Conservation (phyloP, 1,139 yeast genomes). For the Saccharomycopsis hybrid region DNA sequence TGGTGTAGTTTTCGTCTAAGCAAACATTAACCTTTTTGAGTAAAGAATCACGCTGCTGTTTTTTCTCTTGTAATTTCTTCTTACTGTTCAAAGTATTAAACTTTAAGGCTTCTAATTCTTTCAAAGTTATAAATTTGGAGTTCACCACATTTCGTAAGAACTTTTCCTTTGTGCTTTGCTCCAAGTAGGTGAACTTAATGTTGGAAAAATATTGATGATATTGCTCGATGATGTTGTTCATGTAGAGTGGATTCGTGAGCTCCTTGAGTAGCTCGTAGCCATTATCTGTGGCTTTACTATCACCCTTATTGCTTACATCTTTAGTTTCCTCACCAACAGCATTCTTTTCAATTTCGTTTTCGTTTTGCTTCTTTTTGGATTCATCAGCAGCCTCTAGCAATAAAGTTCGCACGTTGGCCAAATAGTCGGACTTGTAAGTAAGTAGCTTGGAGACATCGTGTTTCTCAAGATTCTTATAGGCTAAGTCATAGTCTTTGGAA, state of each 20-base stretch:
- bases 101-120: conserved; percentile 15
- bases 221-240: conserved; percentile 14
- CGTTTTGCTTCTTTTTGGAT: background rate
- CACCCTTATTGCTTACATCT: background rate
- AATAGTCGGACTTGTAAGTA: conserved; percentile 17
- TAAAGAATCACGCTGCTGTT: conserved; percentile 12
- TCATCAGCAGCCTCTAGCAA: background rate
- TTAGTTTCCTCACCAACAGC: background rate
- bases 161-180: conserved; percentile 20
- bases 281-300: too few species aligned
- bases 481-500: conserved; percentile 11
- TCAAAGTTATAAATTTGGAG: conserved; percentile 16
- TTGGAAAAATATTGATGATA: conserved; percentile 19
- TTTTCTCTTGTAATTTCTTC: conserved; percentile 12
- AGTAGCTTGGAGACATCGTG: conserved; percentile 11
- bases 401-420: conserved; percentile 13
- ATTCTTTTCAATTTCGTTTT: background rate
- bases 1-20: conserved; percentile 2
- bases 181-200: conserved; percentile 20
- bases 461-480: conserved; percentile 11
- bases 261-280: conserved; percentile 9
- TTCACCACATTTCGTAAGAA: conserved; percentile 17
- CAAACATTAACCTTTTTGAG: conserved; percentile 4
- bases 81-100: conserved; percentile 4
- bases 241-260: conserved; percentile 12